Evolutionary conservation across 306 rosid genomes (phyloP).

Genomic region (Hippophae gyantsensis): DNA sequence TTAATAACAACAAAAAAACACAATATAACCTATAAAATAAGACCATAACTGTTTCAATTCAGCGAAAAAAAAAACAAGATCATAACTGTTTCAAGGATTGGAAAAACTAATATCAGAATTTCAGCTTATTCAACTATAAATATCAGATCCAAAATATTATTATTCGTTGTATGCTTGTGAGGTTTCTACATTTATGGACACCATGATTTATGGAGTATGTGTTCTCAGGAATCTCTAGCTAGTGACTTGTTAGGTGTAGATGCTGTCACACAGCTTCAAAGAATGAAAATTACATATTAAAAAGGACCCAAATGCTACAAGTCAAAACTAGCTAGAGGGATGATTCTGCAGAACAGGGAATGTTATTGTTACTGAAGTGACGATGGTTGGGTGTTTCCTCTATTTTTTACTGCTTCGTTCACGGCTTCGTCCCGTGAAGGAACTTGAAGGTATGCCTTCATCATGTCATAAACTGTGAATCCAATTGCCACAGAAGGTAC

Average conservation of each 20-base stretch:
- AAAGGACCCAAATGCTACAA: conserved; percentile 5
- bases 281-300: conserved; percentile 45
- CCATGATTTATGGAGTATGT: no score
- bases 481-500: conserved; percentile 98
- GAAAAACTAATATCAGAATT: no score
- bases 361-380: conserved; percentile 24
- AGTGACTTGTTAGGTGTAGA: neutral
- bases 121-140: no score
- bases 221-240: no score
- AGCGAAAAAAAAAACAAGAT: no score
- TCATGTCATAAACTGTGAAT: conserved; percentile 75
- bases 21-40: no score
- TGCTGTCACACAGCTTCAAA: conserved; percentile 31
- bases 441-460: conserved; percentile 64
- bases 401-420: conserved; percentile 41
- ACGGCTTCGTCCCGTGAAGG: conserved; percentile 75
- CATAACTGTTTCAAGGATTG: no score
- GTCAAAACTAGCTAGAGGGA: neutral
- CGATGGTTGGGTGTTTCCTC: conserved; percentile 40
- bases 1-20: no score
- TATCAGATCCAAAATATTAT: no score
- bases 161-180: no score
- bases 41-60: no score
- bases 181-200: no score
- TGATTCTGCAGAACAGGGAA: conserved; percentile 17